phyloP scores from a whole-genome alignment of 2,329 filamentous ascomycete genomes.

The Botrytis tulipae region DNA sequence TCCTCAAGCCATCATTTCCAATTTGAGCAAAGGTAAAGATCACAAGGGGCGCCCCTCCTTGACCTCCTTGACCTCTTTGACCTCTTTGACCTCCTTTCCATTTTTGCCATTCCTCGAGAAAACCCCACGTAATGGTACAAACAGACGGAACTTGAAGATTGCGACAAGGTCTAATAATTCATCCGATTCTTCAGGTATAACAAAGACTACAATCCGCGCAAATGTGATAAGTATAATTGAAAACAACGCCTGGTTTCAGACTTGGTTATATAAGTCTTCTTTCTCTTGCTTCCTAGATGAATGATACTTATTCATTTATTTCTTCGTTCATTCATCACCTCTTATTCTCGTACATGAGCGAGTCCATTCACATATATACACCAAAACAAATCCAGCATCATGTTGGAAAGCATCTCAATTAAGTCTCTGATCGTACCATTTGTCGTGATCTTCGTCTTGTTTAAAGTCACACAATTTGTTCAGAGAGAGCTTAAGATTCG shows the following conservation, averaged over 20 bases:
- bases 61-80: too few species aligned
- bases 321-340: background rate
- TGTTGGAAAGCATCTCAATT: conserved; percentile 41
- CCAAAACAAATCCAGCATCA: conserved; percentile 21
- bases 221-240: background rate
- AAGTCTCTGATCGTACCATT: conserved; percentile 42
- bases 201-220: background rate
- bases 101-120: background rate
- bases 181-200: background rate
- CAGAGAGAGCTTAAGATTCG: conserved; percentile 47
- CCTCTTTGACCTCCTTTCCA: too few species aligned
- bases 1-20: background rate
- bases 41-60: background rate
- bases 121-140: background rate
- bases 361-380: background rate
- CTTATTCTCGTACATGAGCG: too few species aligned
- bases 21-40: background rate
- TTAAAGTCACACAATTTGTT: conserved; percentile 39
- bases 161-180: conserved; percentile 25
- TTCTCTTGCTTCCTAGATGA: background rate
- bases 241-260: background rate
- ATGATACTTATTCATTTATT: background rate
- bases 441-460: conserved; percentile 29
- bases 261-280: background rate
- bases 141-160: conserved; percentile 24